Evolutionary conservation across 1,139 yeast species (phyloP), one percentile per base, ranked within the genome.

Genomic region (Zygosaccharomyces pseudobailii): DNA sequence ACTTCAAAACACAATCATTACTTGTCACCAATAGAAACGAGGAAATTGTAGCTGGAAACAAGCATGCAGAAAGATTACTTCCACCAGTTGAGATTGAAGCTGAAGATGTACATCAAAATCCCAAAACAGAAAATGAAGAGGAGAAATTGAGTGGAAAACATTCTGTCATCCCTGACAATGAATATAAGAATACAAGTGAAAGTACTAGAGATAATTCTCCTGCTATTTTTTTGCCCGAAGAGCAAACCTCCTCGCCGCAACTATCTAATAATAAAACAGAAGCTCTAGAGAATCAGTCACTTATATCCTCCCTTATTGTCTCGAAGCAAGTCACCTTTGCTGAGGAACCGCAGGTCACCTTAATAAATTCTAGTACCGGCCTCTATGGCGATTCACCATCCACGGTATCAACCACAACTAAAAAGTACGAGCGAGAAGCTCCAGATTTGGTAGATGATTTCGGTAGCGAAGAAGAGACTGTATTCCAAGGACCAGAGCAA

Each of bases 401-500:
- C 48, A 9, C 22, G 8, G n/a, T 27, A 17, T 10, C 40, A 8
- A 13, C 20, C 25, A 17, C 45, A 36, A 17, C 35, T 8, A 36
- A 32, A 24, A 33, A 38, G 8, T 51, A 45, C 13, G 38, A 36
- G 13, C 40, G 42, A 17, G 36, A 34, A 19, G 27, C 50, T 2
- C 47, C 55, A 6, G 50, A 45, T 13, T 38, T 36, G 6, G 40
- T 42, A 4, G 51, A 47, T 10, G 46, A 49, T 31, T 25, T 30
- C 17, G 49, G 35, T 27, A 46, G 41, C 13, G 55, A 51, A 30
- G 60, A 57, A 23, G 56, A 49, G 22, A 50, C 45, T 22, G 54
- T 71, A 0, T 79, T 73, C 55, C 82, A 82, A 63, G 90, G 92
- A 0, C 94, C 94, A 1, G 62, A 70, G 2, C 87, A 82, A 55